Percentiles rank a stretch among this genome's conserved stretches.
Conservation (phyloP, 257 asterid genomes). For the Solanum clarkiae region DNA sequence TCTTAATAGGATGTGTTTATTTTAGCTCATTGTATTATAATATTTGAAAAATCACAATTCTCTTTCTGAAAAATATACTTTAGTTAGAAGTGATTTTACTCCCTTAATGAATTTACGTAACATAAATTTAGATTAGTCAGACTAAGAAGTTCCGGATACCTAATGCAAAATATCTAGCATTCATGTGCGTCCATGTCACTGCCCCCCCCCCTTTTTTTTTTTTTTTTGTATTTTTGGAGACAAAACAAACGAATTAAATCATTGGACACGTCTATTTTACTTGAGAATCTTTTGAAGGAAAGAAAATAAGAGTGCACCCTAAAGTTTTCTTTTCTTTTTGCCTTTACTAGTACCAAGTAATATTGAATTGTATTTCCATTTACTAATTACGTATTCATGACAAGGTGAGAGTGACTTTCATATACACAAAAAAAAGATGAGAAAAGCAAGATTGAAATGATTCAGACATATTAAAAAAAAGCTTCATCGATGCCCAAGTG, state of each 20-base stretch:
- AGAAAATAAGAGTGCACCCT: too few species aligned
- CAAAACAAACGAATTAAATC: background rate
- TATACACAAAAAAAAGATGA: too few species aligned
- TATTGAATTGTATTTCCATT: too few species aligned
- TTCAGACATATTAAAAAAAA: too few species aligned
- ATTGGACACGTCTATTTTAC: background rate
- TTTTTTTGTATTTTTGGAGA: background rate
- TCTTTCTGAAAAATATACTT: background rate
- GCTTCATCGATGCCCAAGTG: background rate
- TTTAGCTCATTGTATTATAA: background rate
- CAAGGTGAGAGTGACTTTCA: background rate
- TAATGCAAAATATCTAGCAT: background rate
- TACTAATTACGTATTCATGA: too few species aligned
- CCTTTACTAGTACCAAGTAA: too few species aligned
- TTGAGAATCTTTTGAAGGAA: background rate
- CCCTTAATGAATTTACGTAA: background rate
- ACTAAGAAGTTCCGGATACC: background rate
- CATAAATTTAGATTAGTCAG: background rate
- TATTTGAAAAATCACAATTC: background rate
- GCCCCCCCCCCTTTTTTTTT: background rate
- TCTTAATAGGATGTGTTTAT: background rate
- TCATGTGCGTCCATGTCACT: background rate
- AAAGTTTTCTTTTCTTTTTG: too few species aligned
- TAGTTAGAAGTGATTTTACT: background rate
- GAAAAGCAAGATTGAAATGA: too few species aligned